Percentiles rank a stretch among this genome's conserved stretches.
These are phyloP conservation scores for Podospora sp. DNA, from an alignment of 495 filamentous ascomycete species.

Conservation along the genomic window DNA sequence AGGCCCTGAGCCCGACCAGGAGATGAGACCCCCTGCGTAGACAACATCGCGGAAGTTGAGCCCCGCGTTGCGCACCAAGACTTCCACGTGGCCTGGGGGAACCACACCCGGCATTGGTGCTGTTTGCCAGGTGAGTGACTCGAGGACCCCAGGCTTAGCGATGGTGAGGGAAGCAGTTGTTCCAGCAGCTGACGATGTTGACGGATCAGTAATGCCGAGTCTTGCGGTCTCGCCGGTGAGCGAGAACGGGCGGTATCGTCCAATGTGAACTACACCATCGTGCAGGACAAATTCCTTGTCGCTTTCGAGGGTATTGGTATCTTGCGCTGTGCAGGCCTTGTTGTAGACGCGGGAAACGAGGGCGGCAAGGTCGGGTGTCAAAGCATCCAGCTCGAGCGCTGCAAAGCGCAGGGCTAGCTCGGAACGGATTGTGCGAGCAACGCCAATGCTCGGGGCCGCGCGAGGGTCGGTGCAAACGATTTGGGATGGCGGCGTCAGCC, in stretches of 20 bases:
- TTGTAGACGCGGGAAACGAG: not conserved
- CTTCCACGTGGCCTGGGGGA: constrained; percentile 33
- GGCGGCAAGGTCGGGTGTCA: not conserved
- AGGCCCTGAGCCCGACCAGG: constrained; percentile 11
- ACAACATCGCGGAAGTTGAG: constrained; percentile 47
- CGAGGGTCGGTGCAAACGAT: not conserved
- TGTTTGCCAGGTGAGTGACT: not conserved
- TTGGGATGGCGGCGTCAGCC: not conserved
- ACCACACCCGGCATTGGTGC: constrained; percentile 21
- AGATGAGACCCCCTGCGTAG: constrained; percentile 31
- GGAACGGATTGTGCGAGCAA: not conserved
- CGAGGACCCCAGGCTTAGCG: constrained; percentile 5
- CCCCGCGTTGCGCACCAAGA: constrained; percentile 33
- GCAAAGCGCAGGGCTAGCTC: not conserved
- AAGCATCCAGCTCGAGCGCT: not conserved
- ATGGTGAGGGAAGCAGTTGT: not conserved
- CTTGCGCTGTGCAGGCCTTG: not conserved
- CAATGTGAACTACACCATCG: not conserved
- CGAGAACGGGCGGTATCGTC: not conserved
- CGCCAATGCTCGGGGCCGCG: not conserved
- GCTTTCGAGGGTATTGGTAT: constrained; percentile 1
- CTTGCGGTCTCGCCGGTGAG: not conserved
- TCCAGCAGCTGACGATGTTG: not conserved
- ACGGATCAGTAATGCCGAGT: not conserved
- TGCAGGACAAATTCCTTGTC: not conserved